phyloP scores from a whole-genome alignment of 176 grass and related monocot species.

The Paspalum vaginatum region DNA sequence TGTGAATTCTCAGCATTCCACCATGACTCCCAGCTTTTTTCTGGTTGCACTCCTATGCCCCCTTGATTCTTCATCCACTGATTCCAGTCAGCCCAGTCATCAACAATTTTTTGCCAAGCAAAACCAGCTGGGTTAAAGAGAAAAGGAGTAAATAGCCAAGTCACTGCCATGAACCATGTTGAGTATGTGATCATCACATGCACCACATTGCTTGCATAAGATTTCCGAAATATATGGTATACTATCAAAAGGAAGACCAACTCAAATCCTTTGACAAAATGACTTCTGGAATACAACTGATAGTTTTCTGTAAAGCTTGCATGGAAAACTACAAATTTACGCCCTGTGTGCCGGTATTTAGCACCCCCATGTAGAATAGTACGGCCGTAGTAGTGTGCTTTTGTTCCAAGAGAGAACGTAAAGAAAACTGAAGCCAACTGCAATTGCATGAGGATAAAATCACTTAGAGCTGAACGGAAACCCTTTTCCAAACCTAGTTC shows the following conservation, averaged over 20 bases:
- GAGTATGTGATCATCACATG: constrained; percentile 91
- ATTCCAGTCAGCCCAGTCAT: constrained; percentile 93
- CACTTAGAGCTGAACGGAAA: constrained; percentile 69
- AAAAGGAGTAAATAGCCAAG: constrained; percentile 92
- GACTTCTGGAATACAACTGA: constrained; percentile 88
- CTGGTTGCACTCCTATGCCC: constrained; percentile 80
- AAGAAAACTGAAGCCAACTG: constrained; percentile 95
- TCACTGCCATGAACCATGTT: constrained; percentile 93
- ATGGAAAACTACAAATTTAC: constrained; percentile 93
- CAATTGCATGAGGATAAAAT: constrained; percentile 97
- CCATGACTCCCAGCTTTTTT: constrained; percentile 99
- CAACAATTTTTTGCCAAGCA: constrained; percentile 88
- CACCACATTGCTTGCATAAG: constrained; percentile 58
- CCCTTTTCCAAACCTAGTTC: constrained; percentile 92
- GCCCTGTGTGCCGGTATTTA: constrained; percentile 82
- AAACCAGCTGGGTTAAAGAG: constrained; percentile 96
- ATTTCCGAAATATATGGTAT: constrained; percentile 85
- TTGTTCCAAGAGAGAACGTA: constrained; percentile 97
- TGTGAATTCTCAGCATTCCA: constrained; percentile 91
- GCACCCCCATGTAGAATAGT: constrained; percentile 94
- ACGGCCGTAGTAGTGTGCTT: constrained; percentile 88
- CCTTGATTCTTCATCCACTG: constrained; percentile 91
- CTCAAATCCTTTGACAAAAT: constrained; percentile 98
- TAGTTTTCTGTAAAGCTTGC: constrained; percentile 94
- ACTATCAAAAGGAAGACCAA: constrained; percentile 77